A percentile compares a stretch with the other conserved stretches of the same genome.
These are phyloP conservation scores for Hypericum androsaemum DNA, from an alignment of 345 rosid genomes.

Conservation along the genomic window DNA sequence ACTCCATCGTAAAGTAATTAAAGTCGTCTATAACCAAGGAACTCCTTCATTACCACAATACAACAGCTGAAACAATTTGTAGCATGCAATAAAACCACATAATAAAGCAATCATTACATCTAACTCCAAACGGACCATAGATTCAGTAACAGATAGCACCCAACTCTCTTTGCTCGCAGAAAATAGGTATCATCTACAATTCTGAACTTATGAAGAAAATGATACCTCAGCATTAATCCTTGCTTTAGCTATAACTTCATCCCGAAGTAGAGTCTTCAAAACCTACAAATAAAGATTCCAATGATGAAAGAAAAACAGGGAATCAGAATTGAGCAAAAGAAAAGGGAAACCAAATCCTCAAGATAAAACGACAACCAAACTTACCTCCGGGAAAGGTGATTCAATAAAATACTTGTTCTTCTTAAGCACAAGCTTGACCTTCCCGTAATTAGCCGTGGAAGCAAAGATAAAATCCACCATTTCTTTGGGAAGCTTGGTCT, in stretches of 20 bases:
- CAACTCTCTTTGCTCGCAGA: too few species aligned
- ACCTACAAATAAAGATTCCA: slow-evolving; percentile 40
- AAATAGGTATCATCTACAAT: neutral
- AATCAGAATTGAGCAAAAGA: neutral
- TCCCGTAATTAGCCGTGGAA: slow-evolving; percentile 93
- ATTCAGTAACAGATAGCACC: too few species aligned
- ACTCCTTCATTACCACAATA: too few species aligned
- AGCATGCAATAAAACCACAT: too few species aligned
- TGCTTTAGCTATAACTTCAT: slow-evolving; percentile 57
- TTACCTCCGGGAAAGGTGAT: slow-evolving; percentile 86
- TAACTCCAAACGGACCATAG: too few species aligned
- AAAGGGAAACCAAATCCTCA: slow-evolving; percentile 9
- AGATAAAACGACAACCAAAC: slow-evolving; percentile 1
- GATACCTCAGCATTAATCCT: slow-evolving; percentile 64
- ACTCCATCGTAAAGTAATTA: too few species aligned
- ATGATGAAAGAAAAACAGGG: neutral
- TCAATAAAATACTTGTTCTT: slow-evolving; percentile 84
- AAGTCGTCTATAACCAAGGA: too few species aligned
- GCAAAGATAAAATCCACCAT: slow-evolving; percentile 76
- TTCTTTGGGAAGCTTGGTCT: slow-evolving; percentile 85
- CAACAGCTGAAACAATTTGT: too few species aligned
- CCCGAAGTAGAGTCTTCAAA: slow-evolving; percentile 61
- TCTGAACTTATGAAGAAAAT: slow-evolving; percentile 11
- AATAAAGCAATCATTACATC: too few species aligned
- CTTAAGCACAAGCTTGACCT: slow-evolving; percentile 94